These are phyloP conservation scores for Yamadazyma phyllophila DNA, from an alignment of 805 yeast genomes.

Conservation along the genomic window DNA sequence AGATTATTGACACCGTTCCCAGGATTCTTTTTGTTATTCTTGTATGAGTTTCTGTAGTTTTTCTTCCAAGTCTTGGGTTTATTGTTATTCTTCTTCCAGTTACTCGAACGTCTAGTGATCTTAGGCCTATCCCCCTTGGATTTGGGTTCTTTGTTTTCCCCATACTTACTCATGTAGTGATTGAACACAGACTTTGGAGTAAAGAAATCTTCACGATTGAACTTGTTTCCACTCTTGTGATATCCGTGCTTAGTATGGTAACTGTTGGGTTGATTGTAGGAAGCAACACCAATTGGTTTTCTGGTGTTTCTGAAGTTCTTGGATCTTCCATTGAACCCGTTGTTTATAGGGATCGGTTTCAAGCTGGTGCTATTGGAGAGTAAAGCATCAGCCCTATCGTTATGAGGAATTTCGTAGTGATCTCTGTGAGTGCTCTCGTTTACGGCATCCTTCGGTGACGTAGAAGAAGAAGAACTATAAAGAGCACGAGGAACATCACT, in stretches of 20 bases:
- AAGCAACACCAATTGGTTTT: slow-evolving; percentile 65
- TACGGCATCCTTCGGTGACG: not conserved
- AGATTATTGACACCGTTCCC: slow-evolving; percentile 2
- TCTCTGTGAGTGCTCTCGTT: not conserved
- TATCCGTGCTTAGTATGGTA: slow-evolving; percentile 10
- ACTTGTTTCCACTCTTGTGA: slow-evolving; percentile 23
- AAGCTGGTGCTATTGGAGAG: slow-evolving; percentile 36
- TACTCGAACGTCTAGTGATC: slow-evolving; percentile 14
- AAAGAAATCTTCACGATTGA: slow-evolving; percentile 68
- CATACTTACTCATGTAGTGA: slow-evolving; percentile 65
- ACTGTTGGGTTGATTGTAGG: slow-evolving; percentile 39
- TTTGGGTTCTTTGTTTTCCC: slow-evolving; percentile 43
- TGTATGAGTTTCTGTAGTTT: slow-evolving; percentile 14
- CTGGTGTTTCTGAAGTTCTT: slow-evolving; percentile 42
- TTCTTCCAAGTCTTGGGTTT: slow-evolving; percentile 17
- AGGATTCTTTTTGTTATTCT: slow-evolving; percentile 1
- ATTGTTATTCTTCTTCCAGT: slow-evolving; percentile 17
- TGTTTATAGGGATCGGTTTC: slow-evolving; percentile 38
- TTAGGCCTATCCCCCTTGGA: slow-evolving; percentile 21
- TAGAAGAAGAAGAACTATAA: not conserved
- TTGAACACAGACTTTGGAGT: slow-evolving; percentile 75
- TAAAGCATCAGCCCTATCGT: slow-evolving; percentile 41
- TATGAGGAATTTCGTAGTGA: slow-evolving; percentile 2
- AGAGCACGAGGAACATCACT: not conserved
- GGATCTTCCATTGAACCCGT: slow-evolving; percentile 9